Percentiles rank a stretch among this genome's conserved stretches.
These are phyloP conservation scores for Pisolithus marmoratus DNA, from an alignment of 768 basidiomycete species.

Conservation along the genomic window DNA sequence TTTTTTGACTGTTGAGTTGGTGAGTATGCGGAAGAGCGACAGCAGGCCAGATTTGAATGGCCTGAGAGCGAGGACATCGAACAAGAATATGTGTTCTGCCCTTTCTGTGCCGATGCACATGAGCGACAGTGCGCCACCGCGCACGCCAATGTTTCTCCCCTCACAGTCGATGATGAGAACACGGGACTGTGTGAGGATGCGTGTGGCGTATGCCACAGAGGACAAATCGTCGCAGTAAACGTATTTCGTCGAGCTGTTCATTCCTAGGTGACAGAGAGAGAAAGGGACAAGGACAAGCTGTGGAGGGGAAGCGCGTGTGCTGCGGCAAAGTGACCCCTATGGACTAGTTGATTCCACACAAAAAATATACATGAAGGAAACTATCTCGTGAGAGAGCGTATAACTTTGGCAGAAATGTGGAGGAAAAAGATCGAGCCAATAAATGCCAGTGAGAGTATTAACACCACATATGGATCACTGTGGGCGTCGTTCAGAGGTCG, in stretches of 20 bases:
- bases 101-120: conserved; percentile 29
- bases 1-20: conserved; percentile 26
- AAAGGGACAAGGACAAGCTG: background rate
- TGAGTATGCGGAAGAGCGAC: conserved; percentile 24
- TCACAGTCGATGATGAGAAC: conserved; percentile 37
- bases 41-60: conserved; percentile 14
- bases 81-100: conserved; percentile 30
- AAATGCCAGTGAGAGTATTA: conserved; percentile 92
- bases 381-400: conserved; percentile 84
- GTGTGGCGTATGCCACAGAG: conserved; percentile 14
- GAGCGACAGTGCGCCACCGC: conserved; percentile 29
- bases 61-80: conserved; percentile 31
- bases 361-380: conserved; percentile 5
- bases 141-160: conserved; percentile 29
- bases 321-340: background rate
- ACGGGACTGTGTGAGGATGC: conserved; percentile 15
- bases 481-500: conserved; percentile 5
- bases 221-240: conserved; percentile 11
- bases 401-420: conserved; percentile 93
- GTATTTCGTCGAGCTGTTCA: conserved; percentile 7
- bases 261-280: background rate
- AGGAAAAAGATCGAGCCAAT: conserved; percentile 99
- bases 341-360: background rate
- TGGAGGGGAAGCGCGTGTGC: background rate
- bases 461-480: conserved; percentile 95